Percentiles rank a stretch among this genome's conserved stretches.
Conservation (phyloP, 345 rosid species). For the Brassica rapa region DNA sequence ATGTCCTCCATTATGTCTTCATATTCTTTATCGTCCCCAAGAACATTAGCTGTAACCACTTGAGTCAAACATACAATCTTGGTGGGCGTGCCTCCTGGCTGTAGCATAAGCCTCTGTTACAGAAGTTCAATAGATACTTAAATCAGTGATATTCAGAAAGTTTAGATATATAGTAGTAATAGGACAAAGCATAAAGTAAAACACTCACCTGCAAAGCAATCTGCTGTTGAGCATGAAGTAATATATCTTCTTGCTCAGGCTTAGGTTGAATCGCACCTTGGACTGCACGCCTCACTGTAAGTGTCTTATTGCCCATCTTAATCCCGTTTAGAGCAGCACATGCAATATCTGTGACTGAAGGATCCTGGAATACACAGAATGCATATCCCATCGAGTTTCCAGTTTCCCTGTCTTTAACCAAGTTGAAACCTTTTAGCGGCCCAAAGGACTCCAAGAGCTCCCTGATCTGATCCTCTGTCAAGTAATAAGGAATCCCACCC, state of each 20-base stretch:
- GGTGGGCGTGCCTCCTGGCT: constrained; percentile 68
- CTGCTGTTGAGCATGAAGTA: constrained; percentile 38
- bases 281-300: constrained; percentile 92
- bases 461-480: constrained; percentile 91
- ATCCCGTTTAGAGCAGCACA: constrained; percentile 94
- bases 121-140: not conserved
- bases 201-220: not conserved
- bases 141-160: constrained; percentile 3
- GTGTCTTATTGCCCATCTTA: constrained; percentile 98
- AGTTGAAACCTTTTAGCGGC: constrained; percentile 85
- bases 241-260: constrained; percentile 87
- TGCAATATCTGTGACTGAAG: constrained; percentile 92
- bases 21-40: constrained; percentile 77
- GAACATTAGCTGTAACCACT: constrained; percentile 81
- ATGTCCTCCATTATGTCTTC: constrained; percentile 94
- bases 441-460: constrained; percentile 97
- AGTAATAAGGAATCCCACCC: constrained; percentile 94
- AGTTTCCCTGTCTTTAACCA: constrained; percentile 95
- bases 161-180: not conserved
- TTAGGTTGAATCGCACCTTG: constrained; percentile 85
- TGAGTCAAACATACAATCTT: constrained; percentile 89
- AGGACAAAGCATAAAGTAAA: not conserved
- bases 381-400: constrained; percentile 98
- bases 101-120: constrained; percentile 77
- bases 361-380: constrained; percentile 90